Evolutionary conservation across 257 asterid genomes (phyloP).

Genomic region (Linaria vulgaris): DNA sequence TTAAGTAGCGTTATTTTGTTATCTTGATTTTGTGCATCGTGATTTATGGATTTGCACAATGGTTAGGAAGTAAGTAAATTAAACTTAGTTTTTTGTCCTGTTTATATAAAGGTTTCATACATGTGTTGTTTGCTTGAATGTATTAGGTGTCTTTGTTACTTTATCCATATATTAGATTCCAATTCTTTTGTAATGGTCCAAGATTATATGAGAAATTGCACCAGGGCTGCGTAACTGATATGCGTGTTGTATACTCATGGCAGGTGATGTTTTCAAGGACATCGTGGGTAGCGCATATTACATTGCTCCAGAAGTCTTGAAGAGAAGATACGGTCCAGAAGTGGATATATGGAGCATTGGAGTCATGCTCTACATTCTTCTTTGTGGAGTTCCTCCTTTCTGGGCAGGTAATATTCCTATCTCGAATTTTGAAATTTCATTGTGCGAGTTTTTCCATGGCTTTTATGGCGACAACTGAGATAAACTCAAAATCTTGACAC

Average conservation of each 20-base stretch:
- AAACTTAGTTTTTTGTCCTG: not conserved
- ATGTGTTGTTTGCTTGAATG: too few relatives aligned
- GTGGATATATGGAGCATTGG: slow-evolving; percentile 71
- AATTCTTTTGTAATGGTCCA: too few relatives aligned
- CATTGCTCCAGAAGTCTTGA: slow-evolving; percentile 65
- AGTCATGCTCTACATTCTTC: slow-evolving; percentile 65
- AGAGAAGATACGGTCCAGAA: slow-evolving; percentile 58
- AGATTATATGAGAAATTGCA: too few relatives aligned
- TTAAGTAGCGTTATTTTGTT: too few relatives aligned
- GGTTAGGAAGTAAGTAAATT: not conserved
- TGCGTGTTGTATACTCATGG: not conserved
- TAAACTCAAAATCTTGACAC: slow-evolving; percentile 10
- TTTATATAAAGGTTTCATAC: too few relatives aligned
- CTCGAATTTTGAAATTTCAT: not conserved
- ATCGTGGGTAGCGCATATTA: slow-evolving; percentile 69
- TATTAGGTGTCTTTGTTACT: too few relatives aligned
- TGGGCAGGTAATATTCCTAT: slow-evolving; percentile 48
- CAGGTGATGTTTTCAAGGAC: slow-evolving; percentile 64
- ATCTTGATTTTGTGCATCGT: too few relatives aligned
- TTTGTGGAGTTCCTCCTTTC: slow-evolving; percentile 70
- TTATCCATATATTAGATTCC: too few relatives aligned
- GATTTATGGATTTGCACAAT: not conserved
- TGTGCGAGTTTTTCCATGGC: not conserved
- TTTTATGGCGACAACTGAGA: not conserved
- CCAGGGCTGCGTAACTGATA: too few relatives aligned